Conservation (phyloP, 495 filamentous ascomycete genomes). For the Evernia prunastri region DNA sequence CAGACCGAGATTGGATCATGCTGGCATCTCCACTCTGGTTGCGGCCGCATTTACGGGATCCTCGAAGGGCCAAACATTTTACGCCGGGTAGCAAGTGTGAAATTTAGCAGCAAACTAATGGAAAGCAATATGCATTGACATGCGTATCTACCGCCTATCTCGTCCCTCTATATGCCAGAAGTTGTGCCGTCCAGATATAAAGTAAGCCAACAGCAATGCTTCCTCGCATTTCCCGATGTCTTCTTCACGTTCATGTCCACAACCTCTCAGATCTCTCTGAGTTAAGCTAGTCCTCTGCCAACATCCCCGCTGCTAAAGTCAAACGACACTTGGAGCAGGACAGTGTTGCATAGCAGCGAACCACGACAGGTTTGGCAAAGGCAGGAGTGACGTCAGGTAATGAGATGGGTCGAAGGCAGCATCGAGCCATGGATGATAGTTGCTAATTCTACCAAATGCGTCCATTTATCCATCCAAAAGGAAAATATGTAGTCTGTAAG, state of each 20-base stretch:
- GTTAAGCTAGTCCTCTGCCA: background rate
- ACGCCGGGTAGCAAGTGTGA: conserved; percentile 3
- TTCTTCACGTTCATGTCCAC: background rate
- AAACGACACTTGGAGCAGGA: background rate
- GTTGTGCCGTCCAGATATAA: background rate
- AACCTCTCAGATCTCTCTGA: background rate
- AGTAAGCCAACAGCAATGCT: background rate
- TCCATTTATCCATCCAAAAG: background rate
- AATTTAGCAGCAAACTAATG: background rate
- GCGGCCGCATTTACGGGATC: background rate
- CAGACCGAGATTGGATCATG: background rate
- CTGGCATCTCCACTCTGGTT: background rate
- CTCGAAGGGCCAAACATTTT: background rate
- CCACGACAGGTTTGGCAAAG: background rate
- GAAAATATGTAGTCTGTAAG: background rate
- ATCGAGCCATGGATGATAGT: background rate
- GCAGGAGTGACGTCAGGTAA: background rate
- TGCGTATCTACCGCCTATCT: background rate
- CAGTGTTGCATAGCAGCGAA: background rate
- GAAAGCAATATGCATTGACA: no score
- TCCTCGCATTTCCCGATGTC: background rate
- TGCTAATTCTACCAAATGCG: background rate
- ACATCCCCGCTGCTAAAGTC: background rate
- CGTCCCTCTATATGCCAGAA: background rate
- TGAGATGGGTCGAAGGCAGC: background rate